A percentile compares a stretch with the other conserved stretches of the same genome.
phyloP scores from a whole-genome alignment of 495 filamentous ascomycete genomes.

The Podospora conica region DNA sequence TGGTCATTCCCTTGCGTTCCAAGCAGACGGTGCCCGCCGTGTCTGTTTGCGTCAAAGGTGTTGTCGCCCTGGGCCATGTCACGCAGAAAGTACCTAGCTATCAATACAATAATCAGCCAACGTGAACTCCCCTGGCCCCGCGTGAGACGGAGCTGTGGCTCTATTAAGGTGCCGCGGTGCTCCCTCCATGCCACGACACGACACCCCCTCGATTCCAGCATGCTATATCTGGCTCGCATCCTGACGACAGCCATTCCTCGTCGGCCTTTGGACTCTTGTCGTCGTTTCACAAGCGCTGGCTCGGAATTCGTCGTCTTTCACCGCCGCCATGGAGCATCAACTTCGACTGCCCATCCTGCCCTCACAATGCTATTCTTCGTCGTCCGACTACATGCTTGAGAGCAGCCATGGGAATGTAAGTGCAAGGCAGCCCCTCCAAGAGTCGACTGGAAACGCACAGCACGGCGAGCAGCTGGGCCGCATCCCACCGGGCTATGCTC shows the following conservation, averaged over 20 bases:
- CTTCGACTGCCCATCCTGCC: conserved; percentile 22
- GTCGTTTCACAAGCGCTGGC: conserved; percentile 31
- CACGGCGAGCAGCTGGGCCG: conserved; percentile 1
- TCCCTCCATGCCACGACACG: conserved; percentile 14
- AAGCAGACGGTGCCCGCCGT: conserved; percentile 14
- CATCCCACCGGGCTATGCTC: neutral
- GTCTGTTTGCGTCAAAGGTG: neutral
- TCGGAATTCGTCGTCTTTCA: conserved; percentile 14
- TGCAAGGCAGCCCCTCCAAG: conserved; percentile 40
- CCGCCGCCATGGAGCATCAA: conserved; percentile 22
- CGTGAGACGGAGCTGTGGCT: conserved; percentile 2
- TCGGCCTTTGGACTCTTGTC: conserved; percentile 51
- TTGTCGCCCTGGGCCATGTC: conserved; percentile 17
- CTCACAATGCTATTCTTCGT: conserved; percentile 25
- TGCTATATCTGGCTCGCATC: conserved; percentile 35
- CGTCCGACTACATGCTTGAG: conserved; percentile 15
- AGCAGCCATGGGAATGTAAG: conserved; percentile 17
- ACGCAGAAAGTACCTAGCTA: conserved; percentile 12
- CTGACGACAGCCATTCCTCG: conserved; percentile 29
- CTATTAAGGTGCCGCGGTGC: conserved; percentile 23
- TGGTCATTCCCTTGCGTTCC: conserved; percentile 39
- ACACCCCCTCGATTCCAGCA: conserved; percentile 10
- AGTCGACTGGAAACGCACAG: conserved; percentile 47
- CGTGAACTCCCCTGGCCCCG: conserved; percentile 11
- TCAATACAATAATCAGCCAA: conserved; percentile 14